Evolutionary conservation across 441 rosid genomes (phyloP).

Genomic region (Lepidium campestre): DNA sequence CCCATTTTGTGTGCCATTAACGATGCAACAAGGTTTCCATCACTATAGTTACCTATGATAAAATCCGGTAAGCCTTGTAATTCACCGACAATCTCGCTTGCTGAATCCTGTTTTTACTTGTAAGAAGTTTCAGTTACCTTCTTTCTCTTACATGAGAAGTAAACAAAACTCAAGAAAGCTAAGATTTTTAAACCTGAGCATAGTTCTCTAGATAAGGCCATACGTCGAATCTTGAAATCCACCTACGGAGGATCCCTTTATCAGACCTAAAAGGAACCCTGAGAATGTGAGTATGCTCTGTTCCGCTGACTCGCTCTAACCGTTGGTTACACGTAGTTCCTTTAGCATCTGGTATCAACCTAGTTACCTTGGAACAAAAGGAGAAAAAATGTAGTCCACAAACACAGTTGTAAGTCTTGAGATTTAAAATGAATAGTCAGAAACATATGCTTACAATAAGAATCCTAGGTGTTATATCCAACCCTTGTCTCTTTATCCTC

Average conservation of each 20-base stretch:
- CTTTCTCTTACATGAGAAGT: not conserved
- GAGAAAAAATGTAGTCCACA: not conserved
- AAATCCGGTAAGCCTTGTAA: constrained; percentile 81
- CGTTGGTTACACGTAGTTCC: constrained; percentile 93
- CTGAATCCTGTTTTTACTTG: constrained; percentile 54
- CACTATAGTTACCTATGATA: constrained; percentile 94
- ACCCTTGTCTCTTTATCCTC: constrained; percentile 80
- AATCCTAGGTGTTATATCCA: constrained; percentile 81
- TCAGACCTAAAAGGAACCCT: constrained; percentile 94
- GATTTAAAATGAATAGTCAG: not conserved
- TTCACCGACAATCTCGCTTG: constrained; percentile 75
- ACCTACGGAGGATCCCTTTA: constrained; percentile 78
- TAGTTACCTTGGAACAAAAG: constrained; percentile 53
- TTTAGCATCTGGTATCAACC: constrained; percentile 88
- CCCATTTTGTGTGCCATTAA: constrained; percentile 88
- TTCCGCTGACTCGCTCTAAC: constrained; percentile 89
- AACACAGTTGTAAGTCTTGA: not conserved
- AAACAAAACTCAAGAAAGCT: not conserved
- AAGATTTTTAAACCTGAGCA: constrained; percentile 55
- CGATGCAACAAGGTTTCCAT: constrained; percentile 95
- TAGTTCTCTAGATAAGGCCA: constrained; percentile 95
- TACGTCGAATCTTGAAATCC: constrained; percentile 97
- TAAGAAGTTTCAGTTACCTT: not conserved
- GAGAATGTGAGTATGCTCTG: constrained; percentile 74
- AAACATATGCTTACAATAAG: constrained; percentile 60